Evolutionary conservation across 1,284 basidiomycete species (phyloP), one percentile per base, ranked within the genome.

Genomic region (Austroboletus novae-zelandiae): DNA sequence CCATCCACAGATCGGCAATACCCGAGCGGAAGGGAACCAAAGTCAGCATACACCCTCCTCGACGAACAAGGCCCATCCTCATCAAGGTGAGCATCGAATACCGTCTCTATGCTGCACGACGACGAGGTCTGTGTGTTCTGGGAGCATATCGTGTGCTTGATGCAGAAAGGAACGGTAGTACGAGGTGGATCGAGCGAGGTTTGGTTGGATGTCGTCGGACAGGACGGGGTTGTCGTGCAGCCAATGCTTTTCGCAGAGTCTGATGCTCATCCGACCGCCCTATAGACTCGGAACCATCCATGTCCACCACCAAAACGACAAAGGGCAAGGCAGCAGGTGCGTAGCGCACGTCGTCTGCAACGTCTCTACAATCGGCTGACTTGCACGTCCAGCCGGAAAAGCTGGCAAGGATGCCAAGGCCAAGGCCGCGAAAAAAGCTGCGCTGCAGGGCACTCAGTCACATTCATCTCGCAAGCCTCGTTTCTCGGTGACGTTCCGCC

Each of bases 351-450:
- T 51, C 29, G 20, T 51, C 35, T n/a, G 5, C 25, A 8, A 3
- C 9, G 15, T 30, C 11, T 37, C 25, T 18, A 35, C 27, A 40
- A 44, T 37, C 9, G n/a, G 65, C 27, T 15, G 14, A 0, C 25
- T 48, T 30, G 13, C 3, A 56, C 53, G 20, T 30, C 49, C 56
- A 40, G 61, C 61, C 13, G 32, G 51, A 40, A 66, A 66, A 40
- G 20, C 13, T n/a, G 48, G 48, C 5, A 79, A 77, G 68, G 88
- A 90, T 66, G 74, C 75, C 69, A 94, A 95, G 78, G 94, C 94
- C 66, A 91, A 94, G 79, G 79, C 87, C 48, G 95, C 95, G 54
- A 98, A 95, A 81, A 98, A 98, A 82, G 94, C 95, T 29, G 94
- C 89, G 55, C 83, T 98, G 57, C 93, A 94, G 74, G 96, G 95